These are phyloP conservation scores for Forsythia viridissima DNA, from an alignment of 257 asterid genomes.

Conservation along the genomic window DNA sequence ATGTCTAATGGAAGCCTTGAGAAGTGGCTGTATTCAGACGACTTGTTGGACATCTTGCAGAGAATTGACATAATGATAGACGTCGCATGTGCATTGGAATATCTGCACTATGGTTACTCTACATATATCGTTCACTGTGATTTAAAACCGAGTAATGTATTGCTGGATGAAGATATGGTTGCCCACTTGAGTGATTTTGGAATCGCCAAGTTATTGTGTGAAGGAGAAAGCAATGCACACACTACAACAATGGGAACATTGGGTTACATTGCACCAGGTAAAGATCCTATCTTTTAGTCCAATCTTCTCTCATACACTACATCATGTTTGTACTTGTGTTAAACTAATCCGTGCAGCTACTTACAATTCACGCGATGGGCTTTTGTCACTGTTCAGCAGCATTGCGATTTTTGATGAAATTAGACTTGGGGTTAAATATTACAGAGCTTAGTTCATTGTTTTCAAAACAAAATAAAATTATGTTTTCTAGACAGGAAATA, in stretches of 20 bases:
- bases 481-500: no score
- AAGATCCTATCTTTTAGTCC: background rate
- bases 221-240: conserved; percentile 7
- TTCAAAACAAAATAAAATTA: no score
- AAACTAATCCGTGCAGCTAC: no score
- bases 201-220: conserved; percentile 19
- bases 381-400: no score
- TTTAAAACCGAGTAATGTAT: conserved; percentile 30
- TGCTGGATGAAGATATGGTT: conserved; percentile 21
- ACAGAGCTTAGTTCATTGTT: no score
- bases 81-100: conserved; percentile 24
- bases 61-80: conserved; percentile 25
- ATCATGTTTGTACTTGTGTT: no score
- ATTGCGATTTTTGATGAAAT: no score
- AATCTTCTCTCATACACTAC: background rate
- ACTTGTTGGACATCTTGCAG: conserved; percentile 17
- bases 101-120: conserved; percentile 30
- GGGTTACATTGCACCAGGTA: conserved; percentile 32
- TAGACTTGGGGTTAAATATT: no score
- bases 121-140: conserved; percentile 24
- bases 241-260: conserved; percentile 24
- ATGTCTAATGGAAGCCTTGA: conserved; percentile 35
- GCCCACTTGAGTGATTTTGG: conserved; percentile 27
- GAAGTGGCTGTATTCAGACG: conserved; percentile 24
- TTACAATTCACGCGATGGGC: no score